Evolutionary conservation across 169 alveolate species (phyloP).

Genomic region (Plasmodium gonderi): DNA sequence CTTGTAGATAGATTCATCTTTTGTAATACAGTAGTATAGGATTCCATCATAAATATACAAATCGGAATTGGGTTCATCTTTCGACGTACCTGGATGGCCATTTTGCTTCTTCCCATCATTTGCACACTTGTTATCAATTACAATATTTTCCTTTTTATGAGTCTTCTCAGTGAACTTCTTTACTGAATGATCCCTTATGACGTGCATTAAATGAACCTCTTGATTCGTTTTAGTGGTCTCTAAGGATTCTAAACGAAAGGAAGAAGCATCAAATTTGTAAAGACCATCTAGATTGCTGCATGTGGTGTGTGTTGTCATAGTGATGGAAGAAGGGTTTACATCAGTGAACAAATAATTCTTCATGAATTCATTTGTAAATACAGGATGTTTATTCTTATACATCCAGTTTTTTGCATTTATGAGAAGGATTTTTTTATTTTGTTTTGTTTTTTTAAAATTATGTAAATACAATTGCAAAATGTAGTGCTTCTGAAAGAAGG

Average conservation of each 20-base stretch:
- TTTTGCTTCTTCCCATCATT: background rate
- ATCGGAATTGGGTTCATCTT: background rate
- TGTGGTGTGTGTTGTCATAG: background rate
- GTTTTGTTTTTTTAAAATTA: slow-evolving; percentile 37
- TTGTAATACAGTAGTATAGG: slow-evolving; percentile 52
- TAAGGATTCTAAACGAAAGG: background rate
- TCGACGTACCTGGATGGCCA: background rate
- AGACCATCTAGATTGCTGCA: background rate
- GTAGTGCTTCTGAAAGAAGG: slow-evolving; percentile 18
- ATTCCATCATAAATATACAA: slow-evolving; percentile 29
- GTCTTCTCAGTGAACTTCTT: background rate
- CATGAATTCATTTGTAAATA: slow-evolving; percentile 12
- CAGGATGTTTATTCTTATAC: slow-evolving; percentile 55
- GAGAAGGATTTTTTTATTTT: slow-evolving; percentile 41
- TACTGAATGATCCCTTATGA: background rate
- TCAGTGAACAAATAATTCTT: slow-evolving; percentile 31
- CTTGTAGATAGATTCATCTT: slow-evolving; percentile 39
- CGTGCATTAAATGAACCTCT: background rate
- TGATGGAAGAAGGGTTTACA: background rate
- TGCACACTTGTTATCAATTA: too few relatives aligned
- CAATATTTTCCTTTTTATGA: too few relatives aligned
- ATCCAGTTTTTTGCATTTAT: slow-evolving; percentile 63
- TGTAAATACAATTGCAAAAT: slow-evolving; percentile 39
- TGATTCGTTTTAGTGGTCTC: background rate
- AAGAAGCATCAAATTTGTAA: background rate